These are phyloP conservation scores for Phylloporus scabripes DNA, from an alignment of 768 basidiomycete species.

Conservation along the genomic window DNA sequence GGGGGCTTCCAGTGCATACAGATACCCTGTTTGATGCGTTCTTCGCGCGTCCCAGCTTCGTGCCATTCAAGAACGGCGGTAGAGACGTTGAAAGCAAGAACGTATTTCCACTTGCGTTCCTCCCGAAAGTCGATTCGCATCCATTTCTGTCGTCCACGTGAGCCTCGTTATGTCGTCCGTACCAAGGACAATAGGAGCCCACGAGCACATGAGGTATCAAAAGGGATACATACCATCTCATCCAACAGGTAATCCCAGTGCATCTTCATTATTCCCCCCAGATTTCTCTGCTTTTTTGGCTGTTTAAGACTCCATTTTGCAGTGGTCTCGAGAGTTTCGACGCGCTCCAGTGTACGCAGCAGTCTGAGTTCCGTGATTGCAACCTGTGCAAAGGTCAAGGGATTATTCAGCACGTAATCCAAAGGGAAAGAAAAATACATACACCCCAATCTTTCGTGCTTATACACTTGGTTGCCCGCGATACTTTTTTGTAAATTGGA, in stretches of 20 bases:
- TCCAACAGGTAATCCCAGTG: conserved; percentile 97
- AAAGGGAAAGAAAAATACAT: conserved; percentile 30
- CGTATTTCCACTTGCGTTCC: conserved; percentile 89
- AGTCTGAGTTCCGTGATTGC: conserved; percentile 77
- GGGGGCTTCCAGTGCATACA: conserved; percentile 60
- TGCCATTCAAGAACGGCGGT: conserved; percentile 88
- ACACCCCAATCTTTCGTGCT: conserved; percentile 81
- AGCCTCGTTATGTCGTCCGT: conserved; percentile 2
- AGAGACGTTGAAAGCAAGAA: conserved; percentile 76
- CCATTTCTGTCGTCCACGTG: conserved; percentile 69
- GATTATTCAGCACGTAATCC: neutral
- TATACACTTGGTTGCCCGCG: conserved; percentile 70
- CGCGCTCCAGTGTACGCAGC: conserved; percentile 72
- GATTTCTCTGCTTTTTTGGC: conserved; percentile 86
- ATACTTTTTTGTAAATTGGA: conserved; percentile 65
- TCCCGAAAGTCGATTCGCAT: conserved; percentile 94
- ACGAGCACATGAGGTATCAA: conserved; percentile 1
- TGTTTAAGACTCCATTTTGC: conserved; percentile 91
- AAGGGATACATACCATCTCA: conserved; percentile 69
- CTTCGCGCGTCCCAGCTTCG: conserved; percentile 56
- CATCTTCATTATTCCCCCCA: conserved; percentile 68
- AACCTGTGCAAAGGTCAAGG: conserved; percentile 40
- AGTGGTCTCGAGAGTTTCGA: conserved; percentile 75
- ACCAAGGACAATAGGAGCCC: neutral
- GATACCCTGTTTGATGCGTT: conserved; percentile 60